These are phyloP conservation scores for Microbotryum saponariae DNA, from an alignment of 1,284 basidiomycete species.

Conservation along the genomic window DNA sequence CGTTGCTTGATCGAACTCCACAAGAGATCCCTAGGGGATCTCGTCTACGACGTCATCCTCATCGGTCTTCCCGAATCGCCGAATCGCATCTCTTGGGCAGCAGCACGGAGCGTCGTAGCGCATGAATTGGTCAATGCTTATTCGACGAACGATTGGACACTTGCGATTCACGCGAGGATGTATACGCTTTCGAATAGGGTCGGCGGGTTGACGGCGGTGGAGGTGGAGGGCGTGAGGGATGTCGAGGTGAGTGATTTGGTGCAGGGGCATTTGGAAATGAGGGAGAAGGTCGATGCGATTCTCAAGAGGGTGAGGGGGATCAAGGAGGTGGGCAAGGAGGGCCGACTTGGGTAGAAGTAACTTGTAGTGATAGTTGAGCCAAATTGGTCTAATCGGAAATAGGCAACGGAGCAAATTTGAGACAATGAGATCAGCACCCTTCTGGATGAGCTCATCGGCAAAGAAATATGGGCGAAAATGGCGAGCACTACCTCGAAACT, in stretches of 20 bases:
- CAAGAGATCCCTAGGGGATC: constrained; percentile 30
- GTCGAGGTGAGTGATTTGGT: constrained; percentile 41
- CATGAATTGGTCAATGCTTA: constrained; percentile 47
- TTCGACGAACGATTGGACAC: constrained; percentile 47
- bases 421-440: too few relatives aligned
- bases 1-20: constrained; percentile 48
- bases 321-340: too few relatives aligned
- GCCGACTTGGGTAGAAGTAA: too few relatives aligned
- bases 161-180: constrained; percentile 48
- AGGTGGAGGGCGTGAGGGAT: constrained; percentile 44
- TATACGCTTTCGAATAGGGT: constrained; percentile 44
- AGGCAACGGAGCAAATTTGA: too few relatives aligned
- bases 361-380: too few relatives aligned
- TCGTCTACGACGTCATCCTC: constrained; percentile 49
- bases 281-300: constrained; percentile 10
- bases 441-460: too few relatives aligned
- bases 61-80: constrained; percentile 48
- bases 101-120: constrained; percentile 44
- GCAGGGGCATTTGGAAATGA: constrained; percentile 10
- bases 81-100: constrained; percentile 44
- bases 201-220: constrained; percentile 43
- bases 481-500: too few relatives aligned
- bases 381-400: too few relatives aligned
- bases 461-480: too few relatives aligned
- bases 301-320: constrained; percentile 9